Base-by-base conservation (phyloP, 1,284 basidiomycete species). In the Heterobasidion irregulare region DNA sequence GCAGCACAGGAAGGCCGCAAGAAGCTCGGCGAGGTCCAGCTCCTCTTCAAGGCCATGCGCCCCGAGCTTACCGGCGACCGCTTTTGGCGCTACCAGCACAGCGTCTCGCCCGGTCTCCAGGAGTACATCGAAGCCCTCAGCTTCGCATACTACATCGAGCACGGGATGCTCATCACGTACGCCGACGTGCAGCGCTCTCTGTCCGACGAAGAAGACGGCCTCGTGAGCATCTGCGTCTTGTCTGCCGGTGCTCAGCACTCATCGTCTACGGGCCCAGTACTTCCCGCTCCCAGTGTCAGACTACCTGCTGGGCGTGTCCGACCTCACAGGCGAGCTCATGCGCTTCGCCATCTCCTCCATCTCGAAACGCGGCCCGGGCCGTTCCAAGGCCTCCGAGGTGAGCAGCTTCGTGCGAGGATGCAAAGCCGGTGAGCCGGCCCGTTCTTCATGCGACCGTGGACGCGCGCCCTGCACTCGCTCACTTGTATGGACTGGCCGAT, bases 241-340 rank as follows among this genome's bases (percentile, higher is more conserved):
- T 33, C 4, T 33, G 13, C 43, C 52, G 26, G 32, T 19, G 26
- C 26, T 48, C 16, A 16, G 26, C 26, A 26, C 26, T 26, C 26
- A 26, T 26, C 26, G 7, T 48, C 13, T 6, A 6, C 8, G 7
- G n/a, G 7, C 6, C 19, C 62, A 90, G 88, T 86, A 79, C 60
- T 83, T 92, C 61, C 79, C 82, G 10, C 64, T 92, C 33, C 76
- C 91, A 2, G 67, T 80, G 32, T 82, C 87, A 53, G 94, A 98
- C 63, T 98, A 98, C 67, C 75, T 98, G 13, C 80, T 98, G 2
- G 96, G 96, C 13, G 74, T 98, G 34, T 94, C 92, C 1, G 96
- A 99, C 68, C 75, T 99, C 36, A 97, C 94, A 0, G 96, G 96
- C 46, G 96, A 98, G 70, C 81, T 96, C n/a, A 98, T 98, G 96